A percentile compares a stretch with the other conserved stretches of the same genome.
Conservation (phyloP, 1,139 yeast species). For the Petasospora fabianii region DNA sequence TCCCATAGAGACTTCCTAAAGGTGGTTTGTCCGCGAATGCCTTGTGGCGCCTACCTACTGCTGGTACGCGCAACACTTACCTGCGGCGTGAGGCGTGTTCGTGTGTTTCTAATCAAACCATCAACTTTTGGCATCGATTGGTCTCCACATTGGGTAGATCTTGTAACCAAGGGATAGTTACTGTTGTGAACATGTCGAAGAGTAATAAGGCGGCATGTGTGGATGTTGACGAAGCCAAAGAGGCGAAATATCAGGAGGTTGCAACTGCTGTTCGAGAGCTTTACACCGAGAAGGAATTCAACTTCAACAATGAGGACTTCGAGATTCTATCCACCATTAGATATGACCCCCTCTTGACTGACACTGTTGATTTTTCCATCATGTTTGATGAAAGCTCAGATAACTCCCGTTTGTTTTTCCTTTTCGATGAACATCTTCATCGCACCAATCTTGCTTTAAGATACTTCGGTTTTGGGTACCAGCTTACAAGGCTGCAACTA, state of each 20-base stretch:
- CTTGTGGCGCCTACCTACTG: no score
- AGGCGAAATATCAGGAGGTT: slow-evolving; percentile 8
- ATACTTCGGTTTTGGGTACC: slow-evolving; percentile 51
- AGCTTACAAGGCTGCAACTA: slow-evolving; percentile 42
- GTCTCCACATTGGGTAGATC: no score
- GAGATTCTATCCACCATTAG: slow-evolving; percentile 65
- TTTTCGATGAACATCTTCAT: slow-evolving; percentile 60
- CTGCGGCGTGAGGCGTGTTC: no score
- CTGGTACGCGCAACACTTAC: no score
- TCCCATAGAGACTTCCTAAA: no score
- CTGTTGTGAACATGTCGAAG: no score
- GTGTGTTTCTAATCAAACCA: no score
- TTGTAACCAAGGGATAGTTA: no score
- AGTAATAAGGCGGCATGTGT: no score
- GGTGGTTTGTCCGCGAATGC: no score
- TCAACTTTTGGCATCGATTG: no score
- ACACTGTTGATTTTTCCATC: slow-evolving; percentile 8
- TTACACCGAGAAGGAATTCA: slow-evolving; percentile 14
- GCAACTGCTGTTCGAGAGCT: slow-evolving; percentile 6
- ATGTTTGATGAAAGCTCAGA: slow-evolving; percentile 16
- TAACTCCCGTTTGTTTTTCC: slow-evolving; percentile 46
- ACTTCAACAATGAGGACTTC: slow-evolving; percentile 34
- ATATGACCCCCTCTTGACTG: slow-evolving; percentile 52
- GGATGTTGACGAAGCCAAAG: slow-evolving; percentile 5
- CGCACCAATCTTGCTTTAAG: slow-evolving; percentile 52